Conservation (phyloP, 139 green algal species). For the Picochlorum sp. region DNA sequence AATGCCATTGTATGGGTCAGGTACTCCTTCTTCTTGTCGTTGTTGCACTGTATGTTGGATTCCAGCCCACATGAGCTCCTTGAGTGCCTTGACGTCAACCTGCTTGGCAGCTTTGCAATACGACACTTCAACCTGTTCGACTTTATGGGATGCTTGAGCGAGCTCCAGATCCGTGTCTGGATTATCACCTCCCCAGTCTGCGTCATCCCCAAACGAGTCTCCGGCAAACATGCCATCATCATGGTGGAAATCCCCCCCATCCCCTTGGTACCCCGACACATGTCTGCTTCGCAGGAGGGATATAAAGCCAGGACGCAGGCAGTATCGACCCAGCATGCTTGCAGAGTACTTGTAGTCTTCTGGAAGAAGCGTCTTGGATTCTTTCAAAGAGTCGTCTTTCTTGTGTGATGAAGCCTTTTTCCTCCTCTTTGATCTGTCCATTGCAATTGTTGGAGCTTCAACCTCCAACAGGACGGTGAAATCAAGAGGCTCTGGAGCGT, state of each 20-base stretch:
- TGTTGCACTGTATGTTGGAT: slow-evolving; percentile 29
- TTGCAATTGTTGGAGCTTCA: slow-evolving; percentile 13
- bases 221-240: slow-evolving; percentile 11
- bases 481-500: slow-evolving; percentile 39
- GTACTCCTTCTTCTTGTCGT: background rate
- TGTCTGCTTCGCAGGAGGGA: background rate
- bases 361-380: slow-evolving; percentile 55
- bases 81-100: slow-evolving; percentile 76
- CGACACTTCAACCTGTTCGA: slow-evolving; percentile 53
- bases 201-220: slow-evolving; percentile 10
- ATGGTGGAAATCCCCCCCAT: slow-evolving; percentile 20
- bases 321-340: slow-evolving; percentile 19
- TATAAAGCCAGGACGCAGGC: slow-evolving; percentile 20
- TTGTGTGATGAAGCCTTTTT: background rate
- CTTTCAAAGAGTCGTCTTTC: background rate
- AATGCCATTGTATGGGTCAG: slow-evolving; percentile 1
- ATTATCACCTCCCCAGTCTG: background rate
- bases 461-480: slow-evolving; percentile 48
- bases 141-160: slow-evolving; percentile 38
- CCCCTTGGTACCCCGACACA: slow-evolving; percentile 6
- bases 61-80: slow-evolving; percentile 66
- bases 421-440: slow-evolving; percentile 1
- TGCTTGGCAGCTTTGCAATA: slow-evolving; percentile 63
- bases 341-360: slow-evolving; percentile 62
- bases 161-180: slow-evolving; percentile 16